phyloP scores from a whole-genome alignment of 345 rosid genomes.

The Eucalyptus tenuipes region DNA sequence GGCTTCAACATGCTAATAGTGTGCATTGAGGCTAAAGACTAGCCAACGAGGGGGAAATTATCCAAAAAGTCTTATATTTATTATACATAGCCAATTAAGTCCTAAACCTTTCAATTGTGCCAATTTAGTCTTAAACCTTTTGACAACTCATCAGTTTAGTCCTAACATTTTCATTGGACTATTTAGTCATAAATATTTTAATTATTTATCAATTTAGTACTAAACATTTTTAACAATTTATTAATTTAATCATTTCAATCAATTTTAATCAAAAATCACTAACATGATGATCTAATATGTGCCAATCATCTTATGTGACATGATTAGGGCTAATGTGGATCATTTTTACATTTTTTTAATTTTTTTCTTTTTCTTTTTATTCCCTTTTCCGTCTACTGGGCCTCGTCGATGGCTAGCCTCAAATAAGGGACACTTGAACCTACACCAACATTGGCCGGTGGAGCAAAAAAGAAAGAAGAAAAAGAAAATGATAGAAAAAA shows the following conservation, averaged over 20 bases:
- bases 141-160: rapidly evolving
- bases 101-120: rapidly evolving
- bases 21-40: not conserved
- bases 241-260: rapidly evolving
- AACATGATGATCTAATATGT: rapidly evolving
- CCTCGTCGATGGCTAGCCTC: no score
- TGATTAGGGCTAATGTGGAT: rapidly evolving
- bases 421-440: no score
- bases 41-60: rapidly evolving
- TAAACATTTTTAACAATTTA: no score
- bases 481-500: no score
- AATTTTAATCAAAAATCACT: no score
- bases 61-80: rapidly evolving
- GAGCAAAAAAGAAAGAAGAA: rapidly evolving
- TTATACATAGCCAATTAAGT: no score
- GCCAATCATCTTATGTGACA: rapidly evolving
- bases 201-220: rapidly evolving
- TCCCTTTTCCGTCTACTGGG: rapidly evolving
- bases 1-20: not conserved
- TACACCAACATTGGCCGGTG: rapidly evolving
- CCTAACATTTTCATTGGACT: rapidly evolving
- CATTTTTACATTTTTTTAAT: no score
- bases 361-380: no score
- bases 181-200: no score
- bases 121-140: rapidly evolving